Evolutionary conservation across 108 stramenopile genomes (phyloP), one percentile per base, ranked within the genome.

Genomic region (Cyclotella distinguenda): DNA sequence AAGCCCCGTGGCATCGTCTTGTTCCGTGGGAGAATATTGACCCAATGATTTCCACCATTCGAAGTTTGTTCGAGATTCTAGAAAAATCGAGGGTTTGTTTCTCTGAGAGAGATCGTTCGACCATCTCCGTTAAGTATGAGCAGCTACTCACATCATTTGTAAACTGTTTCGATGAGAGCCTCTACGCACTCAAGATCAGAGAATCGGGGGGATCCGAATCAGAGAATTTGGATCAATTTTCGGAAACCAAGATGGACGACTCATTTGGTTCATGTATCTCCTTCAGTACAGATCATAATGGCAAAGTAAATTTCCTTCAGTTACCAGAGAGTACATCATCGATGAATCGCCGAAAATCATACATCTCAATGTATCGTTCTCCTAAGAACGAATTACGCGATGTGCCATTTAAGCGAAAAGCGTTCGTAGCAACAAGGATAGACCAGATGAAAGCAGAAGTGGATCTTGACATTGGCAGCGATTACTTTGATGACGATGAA

Each of bases 401-500:
- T n/a, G 68, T 61, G 36, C 71, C 84, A n/a, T 86, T 93, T 57
- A 74, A 82, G 4, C 80, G 92, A 26, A 74, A 66, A 48, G 84
- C 88, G 1, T 94, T 86, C 66, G 89, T 89, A 4, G 89, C 86
- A 30, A 83, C 73, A n/a, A 94, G 84, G 36, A 90, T 48, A 2
- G 91, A 93, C 57, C 74, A 83, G 34, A 77, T 89, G 79, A 78
- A 78, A 39, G 66, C 84, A 43, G 87, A 90, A 48, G 86, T 89
- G 32, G 89, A 90, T 65, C 60, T 85, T 44, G 74, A 75, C n/a
- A 44, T 43, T 26, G 57, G 49, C 43, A 31, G 38, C 13, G 40
- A 38, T 33, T 78, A 56, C 68, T 79, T 66, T 49, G 91, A 93
- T 18, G 91, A 93, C 57, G 92, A 93, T 53, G 87, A 90, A 78